Percentiles rank a stretch among this genome's conserved stretches.
Evolutionary conservation across 2,329 filamentous ascomycete genomes (phyloP).

Genomic region (Fusarium coffeatum): DNA sequence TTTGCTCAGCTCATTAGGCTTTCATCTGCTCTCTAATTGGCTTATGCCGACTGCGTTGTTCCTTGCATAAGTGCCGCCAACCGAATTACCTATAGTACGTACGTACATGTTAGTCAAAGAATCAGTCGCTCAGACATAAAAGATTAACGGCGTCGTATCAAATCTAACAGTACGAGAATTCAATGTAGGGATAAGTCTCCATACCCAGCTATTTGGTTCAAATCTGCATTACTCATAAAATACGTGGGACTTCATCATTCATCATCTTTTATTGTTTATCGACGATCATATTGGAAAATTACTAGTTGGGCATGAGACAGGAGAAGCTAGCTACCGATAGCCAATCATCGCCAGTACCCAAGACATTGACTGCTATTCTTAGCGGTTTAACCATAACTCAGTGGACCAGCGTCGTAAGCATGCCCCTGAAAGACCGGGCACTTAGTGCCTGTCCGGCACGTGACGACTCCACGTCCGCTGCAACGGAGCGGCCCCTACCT

Average conservation of each 20-base stretch:
- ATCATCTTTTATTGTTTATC: constrained; percentile 31
- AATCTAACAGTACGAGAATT: constrained; percentile 20
- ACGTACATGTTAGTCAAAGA: background rate
- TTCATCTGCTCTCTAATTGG: constrained; percentile 13
- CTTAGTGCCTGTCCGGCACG: constrained; percentile 32
- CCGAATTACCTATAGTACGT: constrained; percentile 1
- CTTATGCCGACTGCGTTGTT: constrained; percentile 19
- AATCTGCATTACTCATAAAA: constrained; percentile 2
- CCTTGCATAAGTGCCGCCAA: constrained; percentile 34
- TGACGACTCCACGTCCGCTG: constrained; percentile 32
- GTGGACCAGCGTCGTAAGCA: constrained; percentile 36
- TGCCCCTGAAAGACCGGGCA: constrained; percentile 44
- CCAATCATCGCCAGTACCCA: constrained; percentile 30
- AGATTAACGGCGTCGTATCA: background rate
- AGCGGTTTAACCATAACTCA: constrained; percentile 30
- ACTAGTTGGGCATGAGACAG: constrained; percentile 40
- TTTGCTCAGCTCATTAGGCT: constrained; percentile 26
- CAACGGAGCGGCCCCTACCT: constrained; percentile 31
- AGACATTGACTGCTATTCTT: constrained; percentile 40
- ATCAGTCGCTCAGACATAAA: background rate
- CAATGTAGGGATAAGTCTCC: background rate
- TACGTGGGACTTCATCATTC: constrained; percentile 11
- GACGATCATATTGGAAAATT: constrained; percentile 41
- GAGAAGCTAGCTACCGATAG: constrained; percentile 28
- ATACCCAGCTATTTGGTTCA: background rate